phyloP scores from a whole-genome alignment of 1,284 basidiomycete genomes.

The Malassezia obtusa region DNA sequence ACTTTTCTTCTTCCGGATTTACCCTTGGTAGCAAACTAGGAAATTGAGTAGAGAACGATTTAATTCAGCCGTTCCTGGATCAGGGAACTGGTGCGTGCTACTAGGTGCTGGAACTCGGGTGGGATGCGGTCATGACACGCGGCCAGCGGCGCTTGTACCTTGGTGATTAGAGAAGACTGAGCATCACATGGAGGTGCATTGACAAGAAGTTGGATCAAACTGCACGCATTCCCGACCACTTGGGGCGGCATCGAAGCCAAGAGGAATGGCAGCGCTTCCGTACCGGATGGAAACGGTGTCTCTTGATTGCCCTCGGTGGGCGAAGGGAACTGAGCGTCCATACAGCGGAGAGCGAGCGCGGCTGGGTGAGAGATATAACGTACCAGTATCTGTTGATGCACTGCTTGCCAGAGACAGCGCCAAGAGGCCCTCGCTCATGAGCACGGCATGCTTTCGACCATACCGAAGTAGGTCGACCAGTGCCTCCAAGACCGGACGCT shows the following conservation, averaged over 20 bases:
- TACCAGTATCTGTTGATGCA: neutral
- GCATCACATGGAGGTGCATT: neutral
- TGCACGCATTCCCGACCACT: conserved; percentile 7
- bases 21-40: no score
- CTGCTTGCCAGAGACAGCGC: conserved; percentile 62
- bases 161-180: neutral
- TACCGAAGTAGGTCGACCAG: conserved; percentile 65
- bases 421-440: conserved; percentile 81
- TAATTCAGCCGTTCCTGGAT: no score
- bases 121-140: neutral
- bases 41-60: no score
- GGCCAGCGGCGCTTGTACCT: neutral
- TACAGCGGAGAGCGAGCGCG: neutral
- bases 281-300: neutral
- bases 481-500: conserved; percentile 44
- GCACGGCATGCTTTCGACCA: conserved; percentile 67
- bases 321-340: no score
- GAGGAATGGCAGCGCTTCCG: neutral
- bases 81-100: no score
- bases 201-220: neutral
- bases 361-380: neutral
- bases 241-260: conserved; percentile 3
- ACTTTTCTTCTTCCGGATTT: no score
- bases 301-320: neutral
- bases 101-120: neutral